phyloP scores from a whole-genome alignment of 2,329 filamentous ascomycete genomes.

The Teratosphaeria epicoccoides region DNA sequence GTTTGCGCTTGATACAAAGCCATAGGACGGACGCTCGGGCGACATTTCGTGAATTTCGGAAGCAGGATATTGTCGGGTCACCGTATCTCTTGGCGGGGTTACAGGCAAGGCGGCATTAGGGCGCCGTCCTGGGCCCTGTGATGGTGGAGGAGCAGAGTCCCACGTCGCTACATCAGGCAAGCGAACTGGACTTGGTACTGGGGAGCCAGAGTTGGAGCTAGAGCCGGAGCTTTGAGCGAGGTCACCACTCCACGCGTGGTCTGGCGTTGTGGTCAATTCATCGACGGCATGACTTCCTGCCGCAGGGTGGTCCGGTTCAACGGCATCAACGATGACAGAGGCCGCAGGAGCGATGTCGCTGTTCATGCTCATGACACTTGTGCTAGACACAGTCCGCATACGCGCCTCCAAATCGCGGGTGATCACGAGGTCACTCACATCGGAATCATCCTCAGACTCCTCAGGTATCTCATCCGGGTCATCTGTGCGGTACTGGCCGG shows the following conservation, averaged over 20 bases:
- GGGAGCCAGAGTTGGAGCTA: not conserved
- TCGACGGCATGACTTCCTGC: not conserved
- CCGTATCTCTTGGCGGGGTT: not conserved
- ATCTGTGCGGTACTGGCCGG: conserved; percentile 5
- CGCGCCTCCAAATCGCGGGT: not conserved
- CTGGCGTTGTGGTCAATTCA: not conserved
- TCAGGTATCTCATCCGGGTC: conserved; percentile 9
- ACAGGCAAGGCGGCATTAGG: not conserved
- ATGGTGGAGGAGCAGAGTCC: not conserved
- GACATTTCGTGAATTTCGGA: too few species aligned
- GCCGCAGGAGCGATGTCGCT: not conserved
- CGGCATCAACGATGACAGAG: not conserved
- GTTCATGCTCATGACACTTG: not conserved
- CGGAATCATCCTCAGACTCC: not conserved
- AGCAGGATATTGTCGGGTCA: too few species aligned
- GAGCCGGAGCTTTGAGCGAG: not conserved
- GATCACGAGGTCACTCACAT: not conserved
- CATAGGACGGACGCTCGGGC: too few species aligned
- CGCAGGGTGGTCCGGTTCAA: not conserved
- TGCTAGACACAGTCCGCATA: not conserved
- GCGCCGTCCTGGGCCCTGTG: not conserved
- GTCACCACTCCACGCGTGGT: not conserved
- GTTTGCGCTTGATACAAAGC: too few species aligned
- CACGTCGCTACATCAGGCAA: not conserved
- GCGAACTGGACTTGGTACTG: not conserved